These are phyloP conservation scores for Kazachstania taianensis DNA, from an alignment of 805 yeast genomes.

Conservation along the genomic window DNA sequence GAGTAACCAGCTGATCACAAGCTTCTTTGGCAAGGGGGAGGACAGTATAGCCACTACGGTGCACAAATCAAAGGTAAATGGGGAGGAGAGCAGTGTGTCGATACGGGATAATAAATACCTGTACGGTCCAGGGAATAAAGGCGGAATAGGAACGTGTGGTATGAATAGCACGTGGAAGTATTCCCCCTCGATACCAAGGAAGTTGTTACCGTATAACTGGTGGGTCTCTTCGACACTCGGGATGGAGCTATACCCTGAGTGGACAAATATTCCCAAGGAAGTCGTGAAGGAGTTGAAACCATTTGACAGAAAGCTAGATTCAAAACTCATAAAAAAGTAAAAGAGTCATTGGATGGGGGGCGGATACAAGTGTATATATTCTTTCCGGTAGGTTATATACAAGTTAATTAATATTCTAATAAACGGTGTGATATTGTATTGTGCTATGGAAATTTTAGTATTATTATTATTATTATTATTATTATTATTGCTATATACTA, in stretches of 20 bases:
- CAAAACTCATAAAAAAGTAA: background rate
- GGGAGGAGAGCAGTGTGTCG: background rate
- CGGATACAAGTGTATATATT: constrained; percentile 2
- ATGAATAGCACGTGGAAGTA: constrained; percentile 26
- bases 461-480: too few relatives aligned
- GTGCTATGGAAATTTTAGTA: too few relatives aligned
- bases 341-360: background rate
- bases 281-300: constrained; percentile 20
- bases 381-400: constrained; percentile 1
- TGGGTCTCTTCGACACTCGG: constrained; percentile 26
- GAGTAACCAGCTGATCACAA: background rate
- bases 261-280: constrained; percentile 22
- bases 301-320: constrained; percentile 11
- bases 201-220: constrained; percentile 17
- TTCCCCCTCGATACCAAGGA: constrained; percentile 18
- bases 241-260: constrained; percentile 26
- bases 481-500: too few relatives aligned
- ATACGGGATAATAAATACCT: background rate
- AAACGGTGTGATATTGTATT: too few relatives aligned
- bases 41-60: background rate
- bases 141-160: constrained; percentile 25
- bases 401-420: constrained; percentile 1
- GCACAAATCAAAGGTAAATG: background rate
- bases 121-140: constrained; percentile 11
- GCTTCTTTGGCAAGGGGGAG: background rate